Conservation (phyloP, 306 rosid species). For the Luffa aegyptiaca region DNA sequence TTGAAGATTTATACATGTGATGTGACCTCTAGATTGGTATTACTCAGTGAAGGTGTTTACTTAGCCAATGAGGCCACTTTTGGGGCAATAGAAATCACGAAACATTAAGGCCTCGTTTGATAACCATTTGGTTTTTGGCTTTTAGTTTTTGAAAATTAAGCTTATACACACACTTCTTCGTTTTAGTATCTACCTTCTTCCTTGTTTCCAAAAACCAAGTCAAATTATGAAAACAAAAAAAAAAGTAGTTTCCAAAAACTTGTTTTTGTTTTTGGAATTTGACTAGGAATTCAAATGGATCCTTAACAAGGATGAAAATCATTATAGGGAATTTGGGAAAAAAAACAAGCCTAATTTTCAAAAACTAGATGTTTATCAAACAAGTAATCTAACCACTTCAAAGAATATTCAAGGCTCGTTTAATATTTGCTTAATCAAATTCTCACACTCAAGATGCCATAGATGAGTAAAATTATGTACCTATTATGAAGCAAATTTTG, state of each 20-base stretch:
- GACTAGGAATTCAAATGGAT: too few species aligned
- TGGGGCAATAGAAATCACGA: not conserved
- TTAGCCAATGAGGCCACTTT: not conserved
- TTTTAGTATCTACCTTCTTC: too few species aligned
- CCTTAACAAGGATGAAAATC: too few species aligned
- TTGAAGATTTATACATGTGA: not conserved
- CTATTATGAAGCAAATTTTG: slow-evolving; percentile 69
- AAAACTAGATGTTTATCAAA: not conserved
- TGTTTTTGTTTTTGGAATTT: too few species aligned
- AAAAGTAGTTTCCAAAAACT: too few species aligned
- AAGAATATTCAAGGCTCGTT: not conserved
- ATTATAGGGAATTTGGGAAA: too few species aligned
- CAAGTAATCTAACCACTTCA: not conserved
- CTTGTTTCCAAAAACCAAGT: too few species aligned
- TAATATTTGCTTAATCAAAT: not conserved
- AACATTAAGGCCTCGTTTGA: not conserved
- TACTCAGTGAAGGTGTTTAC: not conserved
- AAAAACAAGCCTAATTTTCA: too few species aligned
- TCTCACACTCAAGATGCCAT: not conserved
- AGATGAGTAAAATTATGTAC: slow-evolving; percentile 17
- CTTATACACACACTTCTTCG: too few species aligned
- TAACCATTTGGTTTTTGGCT: not conserved
- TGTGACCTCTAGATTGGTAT: not conserved
- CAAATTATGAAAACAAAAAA: not conserved
- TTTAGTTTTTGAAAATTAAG: too few species aligned